These are phyloP conservation scores for Penstemon newberryi DNA, from an alignment of 257 asterid species.

Conservation along the genomic window DNA sequence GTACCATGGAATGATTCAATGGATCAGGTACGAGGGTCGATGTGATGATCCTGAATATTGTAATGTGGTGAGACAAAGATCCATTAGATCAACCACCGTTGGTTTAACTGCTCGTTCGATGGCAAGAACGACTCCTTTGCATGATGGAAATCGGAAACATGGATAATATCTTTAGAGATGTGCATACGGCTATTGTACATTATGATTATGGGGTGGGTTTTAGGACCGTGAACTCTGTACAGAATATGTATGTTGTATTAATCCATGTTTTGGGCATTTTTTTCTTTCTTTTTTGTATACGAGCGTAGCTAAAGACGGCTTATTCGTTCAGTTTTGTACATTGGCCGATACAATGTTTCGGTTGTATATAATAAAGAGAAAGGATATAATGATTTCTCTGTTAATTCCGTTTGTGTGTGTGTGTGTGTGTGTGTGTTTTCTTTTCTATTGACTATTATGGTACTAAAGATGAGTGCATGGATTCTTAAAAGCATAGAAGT, in stretches of 20 bases:
- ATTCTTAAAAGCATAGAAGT: no score
- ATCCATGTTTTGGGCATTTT: conserved; percentile 10
- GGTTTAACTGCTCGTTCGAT: conserved; percentile 93
- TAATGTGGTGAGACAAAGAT: conserved; percentile 71
- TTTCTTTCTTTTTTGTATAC: conserved; percentile 25
- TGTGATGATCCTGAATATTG: conserved; percentile 69
- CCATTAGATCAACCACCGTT: conserved; percentile 67
- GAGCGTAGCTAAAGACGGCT: neutral
- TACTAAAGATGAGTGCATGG: no score
- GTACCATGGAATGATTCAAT: conserved; percentile 92
- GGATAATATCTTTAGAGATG: conserved; percentile 25
- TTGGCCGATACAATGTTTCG: conserved; percentile 20
- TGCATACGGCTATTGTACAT: neutral
- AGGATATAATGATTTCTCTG: neutral
- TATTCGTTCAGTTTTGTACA: conserved; percentile 31
- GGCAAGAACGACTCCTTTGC: conserved; percentile 65
- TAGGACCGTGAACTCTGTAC: conserved; percentile 32
- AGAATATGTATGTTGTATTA: neutral
- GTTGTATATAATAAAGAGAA: neutral
- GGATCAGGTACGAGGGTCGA: conserved; percentile 76
- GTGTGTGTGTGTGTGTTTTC: neutral
- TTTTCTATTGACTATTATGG: neutral
- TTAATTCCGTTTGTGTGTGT: neutral
- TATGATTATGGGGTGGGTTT: conserved; percentile 16
- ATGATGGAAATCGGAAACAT: conserved; percentile 24